phyloP scores from a whole-genome alignment of 2,329 filamentous ascomycete genomes.

The Penicillium sp. region DNA sequence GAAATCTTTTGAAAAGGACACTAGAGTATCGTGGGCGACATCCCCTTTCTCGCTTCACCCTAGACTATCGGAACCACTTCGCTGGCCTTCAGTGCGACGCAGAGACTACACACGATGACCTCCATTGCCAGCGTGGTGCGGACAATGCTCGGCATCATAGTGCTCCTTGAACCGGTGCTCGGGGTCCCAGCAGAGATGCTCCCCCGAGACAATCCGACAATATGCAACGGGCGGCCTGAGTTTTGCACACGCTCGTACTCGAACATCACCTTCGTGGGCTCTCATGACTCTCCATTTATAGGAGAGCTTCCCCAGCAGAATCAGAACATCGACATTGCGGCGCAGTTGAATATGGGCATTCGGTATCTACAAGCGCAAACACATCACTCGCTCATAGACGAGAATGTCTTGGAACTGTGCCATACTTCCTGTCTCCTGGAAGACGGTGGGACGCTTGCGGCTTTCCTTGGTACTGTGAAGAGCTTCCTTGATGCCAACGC shows the following conservation, averaged over 20 bases:
- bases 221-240: slow-evolving; percentile 60
- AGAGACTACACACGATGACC: slow-evolving; percentile 9
- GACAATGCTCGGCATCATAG: slow-evolving; percentile 7
- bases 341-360: slow-evolving; percentile 63
- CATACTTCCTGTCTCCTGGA: slow-evolving; percentile 64
- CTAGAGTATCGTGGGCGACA: neutral
- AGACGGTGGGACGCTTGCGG: slow-evolving; percentile 59
- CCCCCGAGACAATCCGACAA: slow-evolving; percentile 7
- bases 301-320: slow-evolving; percentile 58
- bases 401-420: slow-evolving; percentile 60
- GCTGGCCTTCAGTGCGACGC: neutral
- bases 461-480: slow-evolving; percentile 60
- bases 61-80: neutral
- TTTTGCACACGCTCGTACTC: slow-evolving; percentile 62
- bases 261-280: slow-evolving; percentile 62
- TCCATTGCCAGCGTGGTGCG: slow-evolving; percentile 2
- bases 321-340: slow-evolving; percentile 60
- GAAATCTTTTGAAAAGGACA: neutral
- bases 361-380: slow-evolving; percentile 67
- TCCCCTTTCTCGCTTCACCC: neutral
- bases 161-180: neutral
- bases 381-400: slow-evolving; percentile 51
- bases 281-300: slow-evolving; percentile 68
- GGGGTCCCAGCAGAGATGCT: neutral
- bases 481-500: slow-evolving; percentile 61